Evolutionary conservation across 2,329 filamentous ascomycete genomes (phyloP), one percentile per base, ranked within the genome.

Genomic region (Chrysosporium queenslandicum): DNA sequence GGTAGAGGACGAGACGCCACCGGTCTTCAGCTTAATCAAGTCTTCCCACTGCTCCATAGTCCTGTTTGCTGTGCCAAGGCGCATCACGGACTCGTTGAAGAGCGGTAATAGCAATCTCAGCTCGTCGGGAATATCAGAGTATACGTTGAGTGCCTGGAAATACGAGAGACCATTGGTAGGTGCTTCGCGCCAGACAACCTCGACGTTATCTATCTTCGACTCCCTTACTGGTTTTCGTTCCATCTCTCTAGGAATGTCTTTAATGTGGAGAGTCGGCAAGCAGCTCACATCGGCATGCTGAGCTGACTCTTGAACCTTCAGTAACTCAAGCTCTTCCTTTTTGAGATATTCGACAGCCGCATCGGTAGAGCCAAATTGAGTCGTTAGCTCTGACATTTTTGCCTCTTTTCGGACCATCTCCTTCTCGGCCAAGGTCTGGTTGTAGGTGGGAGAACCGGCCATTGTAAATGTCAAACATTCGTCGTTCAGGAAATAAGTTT

Each of bases 111-210:
- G 75, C 60, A 87, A 77, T 49, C 92, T 80, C 49, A 97, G 77
- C 57, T 96, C 87, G 56, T 91, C 83, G 0, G 91, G 88, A 12
- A 98, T 73, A 55, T 85, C 81, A 41, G 87, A 78, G 51, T 97
- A 75, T 0, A 80, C 77, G 64, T 94, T 89, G 66, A 97, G 80
- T 2, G 88, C 89, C 54, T 90, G 84, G 74, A 98, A 95, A 66
- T 98, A 98, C 1, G 91, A 97, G 54, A 98, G 73, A 0, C 92
- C 92, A 61, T 98, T 98, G 0, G 92, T 98, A 1, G 88, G 86
- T 6, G 90, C 88, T 67, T 94, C 87, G 47, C 85, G 83, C 89
- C 90, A 96, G 61, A 96, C 87, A 3, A 92, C 80, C 42, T 84
- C 81, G 37, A 85, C 78, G 34, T 78, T 77, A 39, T 80, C 77